phyloP scores from a whole-genome alignment of 345 rosid species.

The Durio zibethinus region DNA sequence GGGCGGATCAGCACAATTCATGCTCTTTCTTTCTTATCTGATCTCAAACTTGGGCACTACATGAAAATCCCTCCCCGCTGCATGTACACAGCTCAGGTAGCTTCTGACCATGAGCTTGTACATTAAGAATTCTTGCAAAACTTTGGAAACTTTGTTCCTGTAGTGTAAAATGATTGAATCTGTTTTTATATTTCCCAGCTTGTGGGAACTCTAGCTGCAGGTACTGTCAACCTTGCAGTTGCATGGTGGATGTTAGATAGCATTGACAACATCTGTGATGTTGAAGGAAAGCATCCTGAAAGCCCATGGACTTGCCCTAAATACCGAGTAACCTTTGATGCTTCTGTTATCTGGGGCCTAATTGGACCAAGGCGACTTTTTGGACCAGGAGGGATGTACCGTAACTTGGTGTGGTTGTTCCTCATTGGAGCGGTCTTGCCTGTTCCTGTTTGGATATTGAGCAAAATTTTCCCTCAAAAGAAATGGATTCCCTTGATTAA shows the following conservation, averaged over 20 bases:
- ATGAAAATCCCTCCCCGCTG: conserved; percentile 99
- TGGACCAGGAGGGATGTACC: conserved; percentile 90
- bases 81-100: conserved; percentile 94
- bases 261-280: conserved; percentile 81
- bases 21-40: conserved; percentile 93
- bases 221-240: conserved; percentile 77
- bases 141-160: not conserved
- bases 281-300: conserved; percentile 60
- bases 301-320: conserved; percentile 99
- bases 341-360: conserved; percentile 97
- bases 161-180: not conserved
- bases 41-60: conserved; percentile 98
- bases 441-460: conserved; percentile 79
- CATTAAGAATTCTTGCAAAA: not conserved
- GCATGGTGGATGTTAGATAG: conserved; percentile 99
- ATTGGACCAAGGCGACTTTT: conserved; percentile 83
- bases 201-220: conserved; percentile 80
- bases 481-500: conserved; percentile 96
- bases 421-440: conserved; percentile 91
- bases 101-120: not conserved
- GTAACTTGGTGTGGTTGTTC: conserved; percentile 93
- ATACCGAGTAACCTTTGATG: conserved; percentile 92
- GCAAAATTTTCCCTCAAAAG: conserved; percentile 84
- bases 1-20: conserved; percentile 94
- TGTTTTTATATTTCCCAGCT: conserved; percentile 36